Evolutionary conservation across 2,329 filamentous ascomycete species (phyloP), one percentile per base, ranked within the genome.

Genomic region (Fusarium miscanthi): DNA sequence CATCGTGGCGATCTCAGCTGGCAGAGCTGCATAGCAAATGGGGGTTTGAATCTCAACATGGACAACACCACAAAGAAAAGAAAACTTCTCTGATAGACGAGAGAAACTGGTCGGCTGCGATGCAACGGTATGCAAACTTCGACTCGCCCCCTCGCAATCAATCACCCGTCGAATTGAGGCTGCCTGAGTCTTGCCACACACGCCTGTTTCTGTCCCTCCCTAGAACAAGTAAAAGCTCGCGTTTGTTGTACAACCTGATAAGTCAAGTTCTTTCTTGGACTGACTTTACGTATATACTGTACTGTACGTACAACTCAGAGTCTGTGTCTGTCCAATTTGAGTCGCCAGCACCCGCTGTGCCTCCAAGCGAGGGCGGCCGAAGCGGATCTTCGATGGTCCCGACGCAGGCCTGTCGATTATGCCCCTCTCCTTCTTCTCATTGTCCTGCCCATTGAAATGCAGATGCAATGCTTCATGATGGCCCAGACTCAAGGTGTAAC

Each of bases 221-320:
- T 38, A 41, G 57, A 63, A 49, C 42, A 41, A 59, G 37, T 57
- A 57, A 33, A 31, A 25, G 57, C 51, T 56, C 68, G 51, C 49
- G 58, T 54, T 49, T 49, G 61, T 74, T 56, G 74, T 76, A 58
- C 62, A 66, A 74, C 66, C 45, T 67, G 72, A 73, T 66, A 52
- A 48, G 72, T 66, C 69, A 46, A 58, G 66, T 66, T 67, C 58
- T 23, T 54, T 58, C 54, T 54, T 51, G 49, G 61, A 51, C 62
- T 52, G 41, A 12, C 25, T 58, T 52, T 38, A n/a, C 33, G 19
- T 40, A 40, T 11, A 33, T 49, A 49, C 30, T 51, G 48, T 49
- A 33, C 30, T 51, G 48, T 51, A 52, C 23, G 33, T 38, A 52
- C 49, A 51, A 19, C 46, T 14, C n/a, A 40, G 23, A 38, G 33